Evolutionary conservation across 768 basidiomycete genomes (phyloP), one percentile per base, ranked within the genome.

Genomic region (Rickenella mellea): DNA sequence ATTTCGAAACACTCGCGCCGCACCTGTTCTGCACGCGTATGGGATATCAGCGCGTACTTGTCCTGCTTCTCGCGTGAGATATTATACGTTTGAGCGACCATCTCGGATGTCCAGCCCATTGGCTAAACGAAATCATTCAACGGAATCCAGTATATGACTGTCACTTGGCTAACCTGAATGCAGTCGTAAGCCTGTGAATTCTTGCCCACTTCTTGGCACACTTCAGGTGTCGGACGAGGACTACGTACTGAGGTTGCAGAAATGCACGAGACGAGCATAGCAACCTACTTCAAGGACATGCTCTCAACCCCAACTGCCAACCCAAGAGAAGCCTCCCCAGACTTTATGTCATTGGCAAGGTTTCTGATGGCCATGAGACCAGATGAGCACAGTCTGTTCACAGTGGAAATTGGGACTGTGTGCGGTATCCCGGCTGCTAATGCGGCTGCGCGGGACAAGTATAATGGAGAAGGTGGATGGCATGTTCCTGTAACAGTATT

Each of bases 21-120:
- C 50, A 80, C 83, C 63, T 75, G 68, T 35, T 64, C 71, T 17
- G 91, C 90, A 54, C 90, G 79, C 27, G 73, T 78, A 59, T 93
- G 92, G 6, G 89, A 93, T 40, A 86, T 76, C 40, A 88, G 70
- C 0, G 93, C 93, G 56, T 88, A 93, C 42, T 87, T 73, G 58
- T 98, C 94, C 61, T 97, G 93, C 51, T 72, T 80, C 55, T 78
- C 65, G 27, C 93, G 80, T 4, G 87, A 69, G 44, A 92, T 61
- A n/a, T 78, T 71, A 64, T 79, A 92, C 6, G 73, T 66, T 52
- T 80, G 60, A n/a, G 89, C 86, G 17, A 91, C 86, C 78, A 86
- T 80, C 60, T 92, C 89, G 4, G 86, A 86, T 1, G 89, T 92
- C 89, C 89, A 99, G 39, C 91, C 91, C 91, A 92, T 92, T 9